phyloP scores from a whole-genome alignment of 2,329 filamentous ascomycete genomes.

The Aspergillus ochraceoroseus region DNA sequence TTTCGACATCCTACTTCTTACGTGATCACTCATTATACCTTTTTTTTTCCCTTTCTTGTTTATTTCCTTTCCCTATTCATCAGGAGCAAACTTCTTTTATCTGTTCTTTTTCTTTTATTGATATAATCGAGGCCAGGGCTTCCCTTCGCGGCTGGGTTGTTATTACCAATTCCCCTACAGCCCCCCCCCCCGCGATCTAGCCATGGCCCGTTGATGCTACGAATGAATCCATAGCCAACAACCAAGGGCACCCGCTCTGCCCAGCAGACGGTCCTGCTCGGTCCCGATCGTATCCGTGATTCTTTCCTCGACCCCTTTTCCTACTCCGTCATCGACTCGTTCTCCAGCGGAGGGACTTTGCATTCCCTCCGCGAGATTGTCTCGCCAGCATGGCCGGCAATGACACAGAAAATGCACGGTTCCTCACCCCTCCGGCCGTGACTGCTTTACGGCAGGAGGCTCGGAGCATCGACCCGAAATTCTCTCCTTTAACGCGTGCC shows the following conservation, averaged over 20 bases:
- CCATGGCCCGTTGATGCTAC: conserved; percentile 41
- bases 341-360: conserved; percentile 9
- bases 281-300: conserved; percentile 19
- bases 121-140: conserved; percentile 6
- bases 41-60: conserved; percentile 7
- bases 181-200: conserved; percentile 22
- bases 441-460: conserved; percentile 44
- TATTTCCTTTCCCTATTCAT: too few relatives aligned
- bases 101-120: neutral
- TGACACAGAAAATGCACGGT: conserved; percentile 36
- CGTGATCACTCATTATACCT: conserved; percentile 14
- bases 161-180: conserved; percentile 11
- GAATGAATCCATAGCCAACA: conserved; percentile 40
- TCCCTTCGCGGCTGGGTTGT: conserved; percentile 22
- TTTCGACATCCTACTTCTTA: conserved; percentile 14
- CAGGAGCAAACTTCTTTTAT: neutral
- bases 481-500: conserved; percentile 52
- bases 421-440: conserved; percentile 44
- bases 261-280: conserved; percentile 42
- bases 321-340: conserved; percentile 7
- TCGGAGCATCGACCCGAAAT: conserved; percentile 34
- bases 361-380: conserved; percentile 15
- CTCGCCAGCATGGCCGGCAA: conserved; percentile 41
- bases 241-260: conserved; percentile 43
- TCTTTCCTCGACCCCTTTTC: conserved; percentile 8